Conservation (phyloP, 2,329 filamentous ascomycete species). For the Incumbomyces delicatus region DNA sequence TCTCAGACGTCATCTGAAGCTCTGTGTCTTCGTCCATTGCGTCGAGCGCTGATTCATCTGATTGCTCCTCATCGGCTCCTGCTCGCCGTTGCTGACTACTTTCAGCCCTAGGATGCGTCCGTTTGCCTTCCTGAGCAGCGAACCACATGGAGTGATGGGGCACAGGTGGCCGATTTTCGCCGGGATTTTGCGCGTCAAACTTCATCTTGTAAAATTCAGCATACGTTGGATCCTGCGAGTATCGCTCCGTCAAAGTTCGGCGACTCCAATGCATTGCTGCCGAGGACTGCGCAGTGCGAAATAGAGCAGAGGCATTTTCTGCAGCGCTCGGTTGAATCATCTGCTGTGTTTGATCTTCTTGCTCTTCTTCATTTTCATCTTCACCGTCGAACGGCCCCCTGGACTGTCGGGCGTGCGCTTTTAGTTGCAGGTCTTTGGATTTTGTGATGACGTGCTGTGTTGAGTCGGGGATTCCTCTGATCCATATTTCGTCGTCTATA, state of each 20-base stretch:
- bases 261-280: slow-evolving; percentile 13
- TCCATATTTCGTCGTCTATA: slow-evolving; percentile 46
- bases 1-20: slow-evolving; percentile 37
- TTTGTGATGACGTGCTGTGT: slow-evolving; percentile 35
- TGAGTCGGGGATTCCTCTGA: slow-evolving; percentile 35
- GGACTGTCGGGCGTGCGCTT: slow-evolving; percentile 23
- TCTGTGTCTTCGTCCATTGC: slow-evolving; percentile 30
- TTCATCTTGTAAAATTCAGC: slow-evolving; percentile 51
- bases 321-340: slow-evolving; percentile 1
- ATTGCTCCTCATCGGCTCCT: too few species aligned
- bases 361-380: slow-evolving; percentile 30
- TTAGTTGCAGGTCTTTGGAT: slow-evolving; percentile 15
- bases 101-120: slow-evolving; percentile 14
- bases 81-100: slow-evolving; percentile 11
- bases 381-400: slow-evolving; percentile 25
- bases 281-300: slow-evolving; percentile 21
- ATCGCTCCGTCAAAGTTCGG: slow-evolving; percentile 32
- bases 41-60: background rate
- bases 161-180: slow-evolving; percentile 43
- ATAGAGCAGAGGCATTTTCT: slow-evolving; percentile 11
- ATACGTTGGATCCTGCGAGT: slow-evolving; percentile 52
- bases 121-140: slow-evolving; percentile 34
- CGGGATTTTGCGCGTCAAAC: slow-evolving; percentile 49
- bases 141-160: slow-evolving; percentile 56
- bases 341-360: slow-evolving; percentile 29